Base-by-base conservation (phyloP, 768 basidiomycete genomes). In the Gloeophyllum trabeum region DNA sequence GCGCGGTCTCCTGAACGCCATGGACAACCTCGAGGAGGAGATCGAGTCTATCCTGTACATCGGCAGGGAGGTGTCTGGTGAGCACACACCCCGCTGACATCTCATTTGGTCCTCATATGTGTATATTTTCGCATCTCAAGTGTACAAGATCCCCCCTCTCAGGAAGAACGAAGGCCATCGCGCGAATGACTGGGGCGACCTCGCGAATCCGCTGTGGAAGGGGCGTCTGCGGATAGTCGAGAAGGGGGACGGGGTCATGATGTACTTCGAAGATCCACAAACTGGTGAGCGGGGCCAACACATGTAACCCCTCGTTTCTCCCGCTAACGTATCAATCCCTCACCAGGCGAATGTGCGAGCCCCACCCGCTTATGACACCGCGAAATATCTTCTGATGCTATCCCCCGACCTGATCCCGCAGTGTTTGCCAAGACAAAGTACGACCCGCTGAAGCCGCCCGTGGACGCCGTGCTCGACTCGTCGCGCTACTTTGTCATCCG, bases 391-490 rank as follows among this genome's bases (percentile, higher is more conserved):
- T n/a, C n/a, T n/a, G n/a, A n/a, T n/a, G n/a, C n/a, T n/a, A n/a
- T n/a, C n/a, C n/a, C n/a, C n/a, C n/a, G n/a, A n/a, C n/a, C n/a
- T n/a, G n/a, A n/a, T n/a, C n/a, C 44, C 46, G 26, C 59, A 86
- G 88, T 87, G 43, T 97, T 97, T 65, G 93, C 93, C 34, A 80
- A 75, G 49, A 79, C 90, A 13, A 75, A 75, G 35, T 97, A 96
- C 54, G 81, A 87, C 53, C 69, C 79, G 13, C 62, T 73, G 35
- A 79, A 77, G 44, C 87, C 89, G 4, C 80, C 75, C 22, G 87
- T 97, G n/a, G 92, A 97, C 50, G 84, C 88, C n/a, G 91, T 93
- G 13, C 69, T 96, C 21, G 92, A 97, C 58, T 93, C 90, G 1
- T 93, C 91, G 7, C 78, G 92, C 38, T 97, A 97, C 58, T 97